Evolutionary conservation across 768 basidiomycete genomes (phyloP).

Genomic region (button mushroom (Agaricus bisporus)): DNA sequence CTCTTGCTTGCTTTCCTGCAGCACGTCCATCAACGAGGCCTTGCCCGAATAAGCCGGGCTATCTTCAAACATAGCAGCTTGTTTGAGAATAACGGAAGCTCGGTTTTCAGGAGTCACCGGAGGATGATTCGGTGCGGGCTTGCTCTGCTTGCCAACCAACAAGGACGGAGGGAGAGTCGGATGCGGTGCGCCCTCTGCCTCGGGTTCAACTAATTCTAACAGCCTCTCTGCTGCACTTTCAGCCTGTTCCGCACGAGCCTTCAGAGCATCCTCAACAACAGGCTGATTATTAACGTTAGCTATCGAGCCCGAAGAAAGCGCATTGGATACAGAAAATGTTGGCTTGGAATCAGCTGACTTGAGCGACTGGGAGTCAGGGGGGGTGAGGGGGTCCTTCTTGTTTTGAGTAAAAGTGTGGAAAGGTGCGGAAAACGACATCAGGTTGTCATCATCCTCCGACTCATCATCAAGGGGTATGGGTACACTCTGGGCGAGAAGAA

Average conservation of each 20-base stretch:
- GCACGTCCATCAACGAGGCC: constrained; percentile 61
- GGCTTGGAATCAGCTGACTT: constrained; percentile 45
- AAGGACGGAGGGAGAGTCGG: constrained; percentile 53
- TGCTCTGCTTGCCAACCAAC: constrained; percentile 32
- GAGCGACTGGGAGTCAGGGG: constrained; percentile 40
- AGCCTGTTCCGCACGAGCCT: constrained; percentile 87
- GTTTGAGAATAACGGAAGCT: constrained; percentile 53
- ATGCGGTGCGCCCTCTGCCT: constrained; percentile 22
- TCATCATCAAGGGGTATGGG: constrained; percentile 76
- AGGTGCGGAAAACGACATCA: constrained; percentile 69
- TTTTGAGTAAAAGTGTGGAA: constrained; percentile 43
- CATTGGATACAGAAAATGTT: constrained; percentile 46
- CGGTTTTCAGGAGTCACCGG: constrained; percentile 67
- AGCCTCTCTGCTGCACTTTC: constrained; percentile 88
- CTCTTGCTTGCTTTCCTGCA: constrained; percentile 63
- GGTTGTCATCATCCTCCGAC: constrained; percentile 58
- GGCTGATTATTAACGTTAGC: constrained; percentile 32
- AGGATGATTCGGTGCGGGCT: constrained; percentile 11
- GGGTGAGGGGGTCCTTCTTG: constrained; percentile 24
- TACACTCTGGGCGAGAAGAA: constrained; percentile 64
- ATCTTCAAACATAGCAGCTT: constrained; percentile 76
- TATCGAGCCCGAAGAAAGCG: constrained; percentile 52
- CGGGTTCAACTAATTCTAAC: constrained; percentile 72
- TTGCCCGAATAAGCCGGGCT: constrained; percentile 60
- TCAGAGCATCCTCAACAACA: constrained; percentile 78